Conservation (phyloP, 768 basidiomycete species). For the Sistotremastrum niveocremeum region DNA sequence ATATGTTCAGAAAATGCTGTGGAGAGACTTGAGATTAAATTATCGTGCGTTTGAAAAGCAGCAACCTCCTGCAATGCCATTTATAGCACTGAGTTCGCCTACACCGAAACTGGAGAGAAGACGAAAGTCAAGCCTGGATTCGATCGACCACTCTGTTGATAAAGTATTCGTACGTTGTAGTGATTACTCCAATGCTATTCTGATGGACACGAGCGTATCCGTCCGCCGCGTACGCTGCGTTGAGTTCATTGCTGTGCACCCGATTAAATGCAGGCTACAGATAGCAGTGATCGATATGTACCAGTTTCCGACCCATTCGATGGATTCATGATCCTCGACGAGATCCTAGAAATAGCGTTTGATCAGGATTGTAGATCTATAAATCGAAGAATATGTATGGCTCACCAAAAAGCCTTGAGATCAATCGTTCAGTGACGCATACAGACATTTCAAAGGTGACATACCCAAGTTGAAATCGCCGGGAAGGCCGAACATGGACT, state of each 20-base stretch:
- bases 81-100: conserved; percentile 82
- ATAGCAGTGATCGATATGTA: conserved; percentile 14
- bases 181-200: conserved; percentile 51
- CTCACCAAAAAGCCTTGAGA: conserved; percentile 31
- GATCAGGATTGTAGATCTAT: background rate
- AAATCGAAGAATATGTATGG: conserved; percentile 8
- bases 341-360: conserved; percentile 40
- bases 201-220: conserved; percentile 86
- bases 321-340: conserved; percentile 62
- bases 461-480: conserved; percentile 74
- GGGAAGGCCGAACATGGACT: conserved; percentile 77
- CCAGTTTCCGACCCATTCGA: conserved; percentile 87
- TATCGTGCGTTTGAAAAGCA: background rate
- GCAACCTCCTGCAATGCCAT: conserved; percentile 66
- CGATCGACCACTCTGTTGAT: background rate
- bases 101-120: conserved; percentile 57
- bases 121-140: conserved; percentile 1
- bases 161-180: conserved; percentile 49
- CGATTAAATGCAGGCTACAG: background rate
- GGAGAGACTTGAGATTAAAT: background rate
- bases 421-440: background rate
- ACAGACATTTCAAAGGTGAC: background rate
- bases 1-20: conserved; percentile 78
- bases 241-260: conserved; percentile 56
- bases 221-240: conserved; percentile 84